A percentile compares a stretch with the other conserved stretches of the same genome.
phyloP scores from a whole-genome alignment of 257 asterid genomes.

The Solanum piurae region DNA sequence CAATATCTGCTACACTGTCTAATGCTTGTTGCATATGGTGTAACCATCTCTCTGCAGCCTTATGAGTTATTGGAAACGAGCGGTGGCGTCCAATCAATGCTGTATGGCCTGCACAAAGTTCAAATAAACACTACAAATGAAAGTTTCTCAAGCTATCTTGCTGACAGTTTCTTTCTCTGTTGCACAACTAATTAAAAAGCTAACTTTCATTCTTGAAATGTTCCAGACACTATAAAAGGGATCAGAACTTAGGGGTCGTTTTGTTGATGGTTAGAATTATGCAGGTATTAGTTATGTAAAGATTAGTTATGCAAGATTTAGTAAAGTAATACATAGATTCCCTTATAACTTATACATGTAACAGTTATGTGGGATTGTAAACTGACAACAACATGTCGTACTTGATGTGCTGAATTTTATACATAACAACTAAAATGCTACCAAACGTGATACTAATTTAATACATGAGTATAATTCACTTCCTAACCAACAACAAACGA shows the following conservation, averaged over 20 bases:
- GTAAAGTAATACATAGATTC: background rate
- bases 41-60: constrained; percentile 94
- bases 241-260: background rate
- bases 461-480: background rate
- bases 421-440: background rate
- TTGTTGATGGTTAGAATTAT: background rate
- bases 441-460: background rate
- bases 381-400: background rate
- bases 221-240: background rate
- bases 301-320: background rate
- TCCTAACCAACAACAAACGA: background rate
- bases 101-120: constrained; percentile 65
- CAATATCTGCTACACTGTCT: constrained; percentile 51
- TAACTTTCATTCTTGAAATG: background rate
- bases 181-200: background rate
- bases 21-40: constrained; percentile 85
- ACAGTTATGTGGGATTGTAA: background rate
- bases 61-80: constrained; percentile 77
- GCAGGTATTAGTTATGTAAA: too few relatives aligned
- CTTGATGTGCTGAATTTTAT: background rate
- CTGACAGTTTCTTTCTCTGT: background rate
- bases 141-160: background rate
- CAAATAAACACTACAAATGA: background rate
- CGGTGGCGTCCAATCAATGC: constrained; percentile 96
- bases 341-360: background rate